Conservation (phyloP, 331 rosid genomes). For the Prunus yedoensis region DNA sequence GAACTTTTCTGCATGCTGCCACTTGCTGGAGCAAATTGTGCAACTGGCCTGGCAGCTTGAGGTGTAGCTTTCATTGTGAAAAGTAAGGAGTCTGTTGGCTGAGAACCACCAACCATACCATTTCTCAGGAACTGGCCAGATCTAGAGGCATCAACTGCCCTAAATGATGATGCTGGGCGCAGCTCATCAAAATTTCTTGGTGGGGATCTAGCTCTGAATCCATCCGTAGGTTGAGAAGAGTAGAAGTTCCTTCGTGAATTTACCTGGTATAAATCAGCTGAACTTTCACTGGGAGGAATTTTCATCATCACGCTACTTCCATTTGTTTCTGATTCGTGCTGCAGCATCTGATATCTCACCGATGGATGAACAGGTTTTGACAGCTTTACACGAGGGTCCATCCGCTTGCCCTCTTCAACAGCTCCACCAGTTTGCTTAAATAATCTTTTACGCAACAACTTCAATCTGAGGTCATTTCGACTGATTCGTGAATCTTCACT, state of each 20-base stretch:
- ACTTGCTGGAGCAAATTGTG: constrained; percentile 29
- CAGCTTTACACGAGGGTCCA: constrained; percentile 22
- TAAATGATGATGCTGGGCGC: constrained; percentile 27
- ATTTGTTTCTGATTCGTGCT: constrained; percentile 28
- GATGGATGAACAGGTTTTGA: constrained; percentile 33
- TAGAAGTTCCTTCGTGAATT: constrained; percentile 29
- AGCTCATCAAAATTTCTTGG: constrained; percentile 31
- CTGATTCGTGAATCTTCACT: constrained; percentile 38
- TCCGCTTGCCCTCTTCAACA: constrained; percentile 27
- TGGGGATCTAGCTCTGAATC: constrained; percentile 43
- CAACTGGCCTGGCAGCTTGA: constrained; percentile 32
- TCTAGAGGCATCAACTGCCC: constrained; percentile 34
- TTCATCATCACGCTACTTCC: constrained; percentile 22
- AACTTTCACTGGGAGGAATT: constrained; percentile 31
- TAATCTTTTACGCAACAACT: constrained; percentile 45
- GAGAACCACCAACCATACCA: constrained; percentile 30
- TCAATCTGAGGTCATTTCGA: constrained; percentile 57
- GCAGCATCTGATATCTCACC: constrained; percentile 24
- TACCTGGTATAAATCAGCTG: constrained; percentile 32
- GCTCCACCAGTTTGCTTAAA: constrained; percentile 28
- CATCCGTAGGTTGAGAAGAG: constrained; percentile 25
- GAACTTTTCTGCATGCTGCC: constrained; percentile 33
- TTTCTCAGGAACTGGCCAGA: constrained; percentile 33
- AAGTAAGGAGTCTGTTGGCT: constrained; percentile 29
- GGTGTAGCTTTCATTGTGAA: constrained; percentile 25